Conservation (phyloP, 2,329 filamentous ascomycete genomes). For the Bipolaris bicolor region DNA sequence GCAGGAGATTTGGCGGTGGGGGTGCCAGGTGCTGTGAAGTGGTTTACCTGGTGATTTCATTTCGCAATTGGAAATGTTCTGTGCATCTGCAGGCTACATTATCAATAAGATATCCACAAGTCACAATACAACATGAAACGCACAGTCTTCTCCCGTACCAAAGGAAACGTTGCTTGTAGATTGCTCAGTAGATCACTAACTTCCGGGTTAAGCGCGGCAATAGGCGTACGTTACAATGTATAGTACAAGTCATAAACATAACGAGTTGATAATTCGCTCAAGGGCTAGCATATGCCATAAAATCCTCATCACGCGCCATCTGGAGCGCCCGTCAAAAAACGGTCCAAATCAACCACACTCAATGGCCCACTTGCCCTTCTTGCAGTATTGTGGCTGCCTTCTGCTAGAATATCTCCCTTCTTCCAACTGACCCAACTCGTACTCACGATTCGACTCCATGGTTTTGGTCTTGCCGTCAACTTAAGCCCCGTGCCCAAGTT, state of each 20-base stretch:
- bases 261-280: neutral
- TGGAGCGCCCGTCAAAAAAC: conserved; percentile 5
- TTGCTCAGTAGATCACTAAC: neutral
- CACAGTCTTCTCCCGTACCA: too few relatives aligned
- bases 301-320: neutral
- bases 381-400: neutral
- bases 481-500: conserved; percentile 22
- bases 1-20: conserved; percentile 23
- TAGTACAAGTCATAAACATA: neutral
- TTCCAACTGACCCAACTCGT: conserved; percentile 37
- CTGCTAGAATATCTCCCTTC: conserved; percentile 1
- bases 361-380: conserved; percentile 8
- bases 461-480: conserved; percentile 23
- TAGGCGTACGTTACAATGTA: neutral
- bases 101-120: neutral
- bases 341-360: conserved; percentile 9
- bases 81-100: neutral
- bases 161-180: too few relatives aligned
- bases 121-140: neutral
- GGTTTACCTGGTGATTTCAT: conserved; percentile 14
- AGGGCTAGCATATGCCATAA: neutral
- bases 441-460: conserved; percentile 27
- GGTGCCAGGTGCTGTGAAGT: conserved; percentile 18
- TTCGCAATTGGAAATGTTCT: neutral
- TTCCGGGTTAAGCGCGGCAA: neutral